phyloP scores from a whole-genome alignment of 805 yeast genomes.

The Yarrowia sp. region DNA sequence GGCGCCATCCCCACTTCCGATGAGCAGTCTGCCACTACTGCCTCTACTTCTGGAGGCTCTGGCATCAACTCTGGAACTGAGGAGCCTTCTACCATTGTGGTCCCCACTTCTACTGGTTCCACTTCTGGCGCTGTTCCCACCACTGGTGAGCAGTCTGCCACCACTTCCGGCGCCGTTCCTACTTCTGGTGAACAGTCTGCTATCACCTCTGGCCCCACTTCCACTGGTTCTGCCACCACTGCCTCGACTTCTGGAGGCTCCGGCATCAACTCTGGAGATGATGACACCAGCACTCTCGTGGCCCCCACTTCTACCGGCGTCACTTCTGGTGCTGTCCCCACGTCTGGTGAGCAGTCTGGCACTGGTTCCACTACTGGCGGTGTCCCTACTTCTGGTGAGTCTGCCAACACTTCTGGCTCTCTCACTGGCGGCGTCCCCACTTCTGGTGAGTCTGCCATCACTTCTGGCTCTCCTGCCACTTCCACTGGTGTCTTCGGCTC shows the following conservation, averaged over 20 bases:
- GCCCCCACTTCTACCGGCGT: not conserved
- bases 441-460: too few relatives aligned
- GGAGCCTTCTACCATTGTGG: not conserved
- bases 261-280: not conserved
- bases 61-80: not conserved
- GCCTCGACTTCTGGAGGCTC: not conserved
- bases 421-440: not conserved
- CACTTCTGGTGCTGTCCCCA: not conserved
- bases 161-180: not conserved
- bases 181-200: not conserved
- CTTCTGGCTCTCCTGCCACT: not conserved
- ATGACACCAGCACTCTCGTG: not conserved
- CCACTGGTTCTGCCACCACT: not conserved
- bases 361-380: not conserved
- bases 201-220: not conserved
- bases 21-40: not conserved
- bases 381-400: not conserved
- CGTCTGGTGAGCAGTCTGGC: not conserved
- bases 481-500: not conserved
- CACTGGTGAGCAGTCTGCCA: not conserved
- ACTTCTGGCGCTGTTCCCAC: not conserved
- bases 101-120: not conserved
- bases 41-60: not conserved
- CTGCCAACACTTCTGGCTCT: not conserved
- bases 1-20: not conserved